Conservation (phyloP, 139 green algal species). For the Chlorella ohadii region DNA sequence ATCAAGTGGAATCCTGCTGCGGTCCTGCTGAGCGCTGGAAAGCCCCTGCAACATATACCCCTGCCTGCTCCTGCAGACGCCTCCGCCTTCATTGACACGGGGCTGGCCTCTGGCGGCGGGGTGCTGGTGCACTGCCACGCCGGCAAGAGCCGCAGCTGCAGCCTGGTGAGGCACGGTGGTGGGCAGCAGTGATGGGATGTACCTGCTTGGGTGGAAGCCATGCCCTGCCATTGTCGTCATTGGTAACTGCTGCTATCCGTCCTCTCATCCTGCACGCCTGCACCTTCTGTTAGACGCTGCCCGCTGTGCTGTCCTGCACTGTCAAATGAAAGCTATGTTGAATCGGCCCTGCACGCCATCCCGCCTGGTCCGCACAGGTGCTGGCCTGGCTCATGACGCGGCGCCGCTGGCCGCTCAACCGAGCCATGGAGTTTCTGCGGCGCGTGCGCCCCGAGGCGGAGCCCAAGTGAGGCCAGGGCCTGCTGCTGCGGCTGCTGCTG, state of each 20-base stretch:
- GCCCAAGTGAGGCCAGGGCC: conserved; percentile 87
- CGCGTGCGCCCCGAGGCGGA: conserved; percentile 58
- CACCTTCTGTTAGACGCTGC: no score
- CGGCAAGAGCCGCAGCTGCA: conserved; percentile 78
- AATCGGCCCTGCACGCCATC: background rate
- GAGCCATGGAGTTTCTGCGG: conserved; percentile 62
- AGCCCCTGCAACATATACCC: no score
- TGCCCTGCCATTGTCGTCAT: no score
- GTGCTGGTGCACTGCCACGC: conserved; percentile 94
- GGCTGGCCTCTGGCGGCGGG: conserved; percentile 43
- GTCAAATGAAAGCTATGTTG: no score
- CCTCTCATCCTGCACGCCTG: no score
- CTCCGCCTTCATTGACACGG: conserved; percentile 74
- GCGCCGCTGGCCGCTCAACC: conserved; percentile 59
- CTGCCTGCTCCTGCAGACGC: conserved; percentile 16
- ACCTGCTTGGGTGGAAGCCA: no score
- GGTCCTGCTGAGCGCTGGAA: no score
- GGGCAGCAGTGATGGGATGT: no score
- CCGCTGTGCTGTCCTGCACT: no score
- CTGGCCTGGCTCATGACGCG: conserved; percentile 49
- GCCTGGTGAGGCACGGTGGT: conserved; percentile 48
- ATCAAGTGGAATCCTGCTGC: no score
- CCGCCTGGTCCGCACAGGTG: background rate
- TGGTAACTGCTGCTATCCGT: no score
- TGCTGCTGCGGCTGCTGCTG: conserved; percentile 69